Base-by-base conservation (phyloP, 2,329 filamentous ascomycete species). In the Aureobasidium sp. region DNA sequence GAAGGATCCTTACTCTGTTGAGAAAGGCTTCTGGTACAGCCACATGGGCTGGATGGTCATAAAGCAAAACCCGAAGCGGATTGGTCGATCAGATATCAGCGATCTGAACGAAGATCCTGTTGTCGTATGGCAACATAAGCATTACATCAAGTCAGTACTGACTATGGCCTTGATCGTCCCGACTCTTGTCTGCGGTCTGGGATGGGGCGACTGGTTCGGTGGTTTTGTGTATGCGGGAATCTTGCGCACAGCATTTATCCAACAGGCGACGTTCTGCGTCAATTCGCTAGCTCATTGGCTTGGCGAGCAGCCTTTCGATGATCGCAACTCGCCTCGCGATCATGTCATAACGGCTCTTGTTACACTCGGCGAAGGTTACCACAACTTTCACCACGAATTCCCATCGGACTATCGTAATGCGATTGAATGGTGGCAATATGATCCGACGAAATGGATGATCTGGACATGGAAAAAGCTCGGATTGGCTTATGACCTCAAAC, bases 301-400 rank as follows among this genome's bases (percentile, higher is more conserved):
- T 71, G 90, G 91, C 65, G 91, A 95, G 69, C 90, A 95, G 79
- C 90, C 91, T 65, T 95, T 95, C 73, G 90, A 95, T 70, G 91
- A 95, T 82, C 88, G 90, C 76, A 93, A 95, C 84, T 92, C 88
- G 64, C 91, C 90, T 67, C 87, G 91, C 74, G 90, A 95, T 71
- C 90, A 95, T 77, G 83, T 93, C 72, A 85, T 95, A 76, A 95
- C 90, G 43, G 90, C 90, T 50, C 79, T 95, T 20, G 87, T 92
- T 68, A 95, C 90, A 44, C 87, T 95, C 26, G 90, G 90, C 53
- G 90, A 92, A 78, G 90, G 90, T 29, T 95, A 95, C 80, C 90
- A 95, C 83, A 95, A 95, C 82, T 95, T 95, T 83, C 90, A 95
- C 78, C 90, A 95, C 82, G 90, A 95, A 76, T 95, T 95, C 78